phyloP scores from a whole-genome alignment of 331 rosid species.

The Pyrus hybrid region DNA sequence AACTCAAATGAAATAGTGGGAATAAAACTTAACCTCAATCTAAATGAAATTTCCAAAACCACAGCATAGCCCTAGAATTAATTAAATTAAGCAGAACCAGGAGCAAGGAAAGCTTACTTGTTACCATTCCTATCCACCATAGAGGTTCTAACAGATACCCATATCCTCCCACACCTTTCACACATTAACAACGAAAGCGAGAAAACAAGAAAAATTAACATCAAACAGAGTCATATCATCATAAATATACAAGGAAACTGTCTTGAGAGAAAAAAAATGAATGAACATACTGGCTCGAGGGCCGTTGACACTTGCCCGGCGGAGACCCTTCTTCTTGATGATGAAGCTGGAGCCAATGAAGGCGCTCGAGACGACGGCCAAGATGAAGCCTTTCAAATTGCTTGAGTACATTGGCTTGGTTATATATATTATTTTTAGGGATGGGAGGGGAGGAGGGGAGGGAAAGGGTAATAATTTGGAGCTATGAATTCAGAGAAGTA shows the following conservation, averaged over 20 bases:
- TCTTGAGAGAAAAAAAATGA: not conserved
- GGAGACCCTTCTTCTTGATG: constrained; percentile 90
- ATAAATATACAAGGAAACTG: not conserved
- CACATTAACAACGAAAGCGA: not conserved
- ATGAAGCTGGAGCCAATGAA: constrained; percentile 88
- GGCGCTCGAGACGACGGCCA: constrained; percentile 71
- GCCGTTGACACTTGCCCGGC: constrained; percentile 46
- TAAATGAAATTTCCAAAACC: not conserved
- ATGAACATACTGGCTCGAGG: constrained; percentile 47
- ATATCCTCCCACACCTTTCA: constrained; percentile 72
- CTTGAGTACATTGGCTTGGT: constrained; percentile 28
- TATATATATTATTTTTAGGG: not conserved
- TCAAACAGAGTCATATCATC: not conserved
- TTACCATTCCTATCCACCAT: constrained; percentile 62
- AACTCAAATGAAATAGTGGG: not conserved
- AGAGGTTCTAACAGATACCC: constrained; percentile 82
- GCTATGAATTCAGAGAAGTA: not conserved
- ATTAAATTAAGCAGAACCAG: not conserved
- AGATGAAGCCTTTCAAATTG: constrained; percentile 59
- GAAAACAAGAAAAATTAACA: not conserved
- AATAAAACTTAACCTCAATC: not conserved
- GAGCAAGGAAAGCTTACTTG: constrained; percentile 45
- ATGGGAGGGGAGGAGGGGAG: too few relatives aligned
- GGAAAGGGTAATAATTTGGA: not conserved
- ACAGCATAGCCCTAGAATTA: too few relatives aligned